Conservation (phyloP, 2,329 filamentous ascomycete species). For the Mollisiaceae sp. region DNA sequence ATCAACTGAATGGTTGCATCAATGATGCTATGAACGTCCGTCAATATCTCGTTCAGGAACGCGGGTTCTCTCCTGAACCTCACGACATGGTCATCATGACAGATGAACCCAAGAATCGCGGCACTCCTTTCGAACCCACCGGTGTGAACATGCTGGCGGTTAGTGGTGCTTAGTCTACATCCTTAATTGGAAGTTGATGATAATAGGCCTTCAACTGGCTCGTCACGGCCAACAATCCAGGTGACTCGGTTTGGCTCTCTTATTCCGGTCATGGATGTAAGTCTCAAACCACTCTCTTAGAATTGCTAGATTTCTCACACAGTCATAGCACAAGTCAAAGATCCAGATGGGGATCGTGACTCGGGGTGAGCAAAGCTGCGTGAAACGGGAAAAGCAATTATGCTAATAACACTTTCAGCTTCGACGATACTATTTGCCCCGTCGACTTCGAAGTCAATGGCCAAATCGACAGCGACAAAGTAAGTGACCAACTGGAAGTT, state of each 20-base stretch:
- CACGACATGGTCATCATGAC: slow-evolving; percentile 29
- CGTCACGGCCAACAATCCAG: slow-evolving; percentile 52
- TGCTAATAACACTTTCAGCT: slow-evolving; percentile 39
- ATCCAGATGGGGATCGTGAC: slow-evolving; percentile 47
- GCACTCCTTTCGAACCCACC: slow-evolving; percentile 45
- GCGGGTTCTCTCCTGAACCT: slow-evolving; percentile 21
- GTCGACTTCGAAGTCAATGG: slow-evolving; percentile 57
- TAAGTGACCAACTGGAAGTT: slow-evolving; percentile 34
- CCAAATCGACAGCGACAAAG: slow-evolving; percentile 58
- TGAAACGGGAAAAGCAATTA: slow-evolving; percentile 38
- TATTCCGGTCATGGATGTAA: slow-evolving; percentile 62
- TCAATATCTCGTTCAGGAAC: slow-evolving; percentile 46
- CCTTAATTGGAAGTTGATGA: not conserved
- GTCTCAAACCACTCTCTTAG: not conserved
- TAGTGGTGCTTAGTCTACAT: not conserved
- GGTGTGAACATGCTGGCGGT: slow-evolving; percentile 48
- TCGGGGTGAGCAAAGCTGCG: slow-evolving; percentile 37
- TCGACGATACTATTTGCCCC: slow-evolving; percentile 59
- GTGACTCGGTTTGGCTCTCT: slow-evolving; percentile 60
- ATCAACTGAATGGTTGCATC: slow-evolving; percentile 36
- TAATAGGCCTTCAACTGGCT: slow-evolving; percentile 59
- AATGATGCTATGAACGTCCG: slow-evolving; percentile 46
- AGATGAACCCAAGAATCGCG: slow-evolving; percentile 41
- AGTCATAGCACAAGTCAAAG: slow-evolving; percentile 48
- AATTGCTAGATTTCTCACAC: slow-evolving; percentile 5